Evolutionary conservation across 2,329 filamentous ascomycete species (phyloP).

Genomic region (Cercospora zeina): DNA sequence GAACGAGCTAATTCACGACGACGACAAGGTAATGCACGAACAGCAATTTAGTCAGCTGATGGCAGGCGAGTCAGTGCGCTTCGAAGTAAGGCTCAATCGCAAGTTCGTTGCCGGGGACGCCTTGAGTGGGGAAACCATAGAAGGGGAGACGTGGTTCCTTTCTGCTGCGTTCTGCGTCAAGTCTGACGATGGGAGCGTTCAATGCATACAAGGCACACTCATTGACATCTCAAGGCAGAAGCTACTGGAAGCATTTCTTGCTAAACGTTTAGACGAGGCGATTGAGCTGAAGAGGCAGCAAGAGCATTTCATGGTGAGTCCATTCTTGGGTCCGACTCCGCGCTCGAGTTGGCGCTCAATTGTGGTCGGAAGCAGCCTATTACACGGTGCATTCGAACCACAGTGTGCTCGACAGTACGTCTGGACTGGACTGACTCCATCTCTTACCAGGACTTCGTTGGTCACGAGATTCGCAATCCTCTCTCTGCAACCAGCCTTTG

Average conservation of each 20-base stretch:
- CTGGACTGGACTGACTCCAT: not conserved
- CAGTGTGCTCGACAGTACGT: not conserved
- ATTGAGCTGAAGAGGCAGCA: conserved; percentile 40
- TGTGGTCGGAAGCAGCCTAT: not conserved
- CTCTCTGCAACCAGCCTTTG: conserved; percentile 47
- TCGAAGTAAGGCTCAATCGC: conserved; percentile 37
- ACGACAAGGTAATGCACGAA: conserved; percentile 22
- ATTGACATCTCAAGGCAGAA: conserved; percentile 45
- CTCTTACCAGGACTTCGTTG: conserved; percentile 14
- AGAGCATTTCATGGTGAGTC: conserved; percentile 36
- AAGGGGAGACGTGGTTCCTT: conserved; percentile 28
- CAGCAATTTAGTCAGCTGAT: conserved; percentile 25
- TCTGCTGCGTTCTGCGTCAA: conserved; percentile 24
- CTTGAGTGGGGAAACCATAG: conserved; percentile 22
- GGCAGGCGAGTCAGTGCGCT: conserved; percentile 29
- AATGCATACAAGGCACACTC: conserved; percentile 43
- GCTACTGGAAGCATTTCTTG: conserved; percentile 44
- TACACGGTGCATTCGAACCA: not conserved
- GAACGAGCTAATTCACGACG: conserved; percentile 12
- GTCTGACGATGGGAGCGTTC: conserved; percentile 26
- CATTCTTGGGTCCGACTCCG: conserved; percentile 25
- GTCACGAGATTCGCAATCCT: conserved; percentile 49
- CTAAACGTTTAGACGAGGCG: conserved; percentile 42
- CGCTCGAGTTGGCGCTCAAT: conserved; percentile 15
- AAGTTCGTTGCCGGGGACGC: conserved; percentile 23